Evolutionary conservation across 768 basidiomycete genomes (phyloP).

Genomic region (Lentinus brumalis): DNA sequence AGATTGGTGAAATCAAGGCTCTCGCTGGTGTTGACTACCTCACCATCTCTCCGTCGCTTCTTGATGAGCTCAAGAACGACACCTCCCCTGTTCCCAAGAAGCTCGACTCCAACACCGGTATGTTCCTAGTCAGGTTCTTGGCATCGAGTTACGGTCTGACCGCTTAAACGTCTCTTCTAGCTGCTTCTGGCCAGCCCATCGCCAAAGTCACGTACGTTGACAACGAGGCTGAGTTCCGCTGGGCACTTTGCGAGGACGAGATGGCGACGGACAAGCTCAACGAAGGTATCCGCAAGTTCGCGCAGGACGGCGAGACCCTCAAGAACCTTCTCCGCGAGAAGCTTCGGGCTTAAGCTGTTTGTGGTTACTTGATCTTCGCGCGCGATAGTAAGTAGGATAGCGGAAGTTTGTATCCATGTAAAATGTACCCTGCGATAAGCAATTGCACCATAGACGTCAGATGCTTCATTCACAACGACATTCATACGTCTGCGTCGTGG

Average conservation of each 20-base stretch:
- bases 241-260: constrained; percentile 86
- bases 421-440: constrained; percentile 9
- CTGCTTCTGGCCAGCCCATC: constrained; percentile 59
- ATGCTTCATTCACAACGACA: too few relatives aligned
- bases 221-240: constrained; percentile 96
- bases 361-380: background rate
- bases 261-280: constrained; percentile 99
- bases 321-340: constrained; percentile 79
- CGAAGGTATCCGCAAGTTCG: constrained; percentile 98
- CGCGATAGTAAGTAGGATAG: background rate
- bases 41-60: constrained; percentile 88
- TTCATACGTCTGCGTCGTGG: too few relatives aligned
- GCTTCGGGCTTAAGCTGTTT: constrained; percentile 44
- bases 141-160: background rate
- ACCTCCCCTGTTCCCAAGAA: constrained; percentile 79
- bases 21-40: constrained; percentile 98
- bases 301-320: constrained; percentile 90
- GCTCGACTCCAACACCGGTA: constrained; percentile 68
- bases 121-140: constrained; percentile 23
- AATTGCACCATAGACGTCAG: too few relatives aligned
- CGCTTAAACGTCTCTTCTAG: constrained; percentile 30
- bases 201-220: constrained; percentile 84
- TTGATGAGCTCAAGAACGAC: constrained; percentile 91
- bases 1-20: constrained; percentile 91
- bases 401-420: constrained; percentile 14